A percentile compares a stretch with the other conserved stretches of the same genome.
These are phyloP conservation scores for Pueraria montana DNA, from an alignment of 306 rosid species.

Conservation along the genomic window DNA sequence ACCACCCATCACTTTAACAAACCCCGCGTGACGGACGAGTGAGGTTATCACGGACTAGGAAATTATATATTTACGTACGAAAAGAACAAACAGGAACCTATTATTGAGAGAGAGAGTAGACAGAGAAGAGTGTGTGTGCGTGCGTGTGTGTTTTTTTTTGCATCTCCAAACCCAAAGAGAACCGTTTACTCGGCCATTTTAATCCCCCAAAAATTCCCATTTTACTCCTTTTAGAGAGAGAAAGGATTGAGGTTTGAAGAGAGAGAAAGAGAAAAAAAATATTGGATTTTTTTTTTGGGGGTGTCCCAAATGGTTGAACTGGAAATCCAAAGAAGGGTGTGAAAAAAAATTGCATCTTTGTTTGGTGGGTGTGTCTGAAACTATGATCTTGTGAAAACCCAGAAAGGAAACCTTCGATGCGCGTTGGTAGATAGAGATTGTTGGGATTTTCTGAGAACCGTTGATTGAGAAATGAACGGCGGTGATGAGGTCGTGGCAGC, in stretches of 20 bases:
- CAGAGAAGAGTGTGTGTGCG: slow-evolving; percentile 47
- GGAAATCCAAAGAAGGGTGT: slow-evolving; percentile 60
- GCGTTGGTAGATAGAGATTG: slow-evolving; percentile 60
- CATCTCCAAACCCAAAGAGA: slow-evolving; percentile 62
- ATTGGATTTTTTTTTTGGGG: not conserved
- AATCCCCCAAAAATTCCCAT: slow-evolving; percentile 60
- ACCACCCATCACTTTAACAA: slow-evolving; percentile 4
- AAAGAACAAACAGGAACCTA: slow-evolving; percentile 55
- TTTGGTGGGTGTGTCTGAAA: slow-evolving; percentile 61
- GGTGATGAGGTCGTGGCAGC: slow-evolving; percentile 88
- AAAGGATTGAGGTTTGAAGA: slow-evolving; percentile 44
- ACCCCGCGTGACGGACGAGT: slow-evolving; percentile 42
- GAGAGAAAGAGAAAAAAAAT: slow-evolving; percentile 46
- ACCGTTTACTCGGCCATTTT: slow-evolving; percentile 67
- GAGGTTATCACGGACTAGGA: slow-evolving; percentile 45
- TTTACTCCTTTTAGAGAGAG: slow-evolving; percentile 76
- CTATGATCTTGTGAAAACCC: slow-evolving; percentile 74
- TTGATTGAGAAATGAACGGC: slow-evolving; percentile 85
- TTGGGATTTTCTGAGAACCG: slow-evolving; percentile 52
- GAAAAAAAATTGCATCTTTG: slow-evolving; percentile 43
- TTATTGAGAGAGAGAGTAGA: slow-evolving; percentile 65
- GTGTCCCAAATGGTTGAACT: slow-evolving; percentile 76
- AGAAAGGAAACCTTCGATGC: slow-evolving; percentile 76
- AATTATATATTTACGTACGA: slow-evolving; percentile 51
- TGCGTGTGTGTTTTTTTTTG: slow-evolving; percentile 47